A percentile compares a stretch with the other conserved stretches of the same genome.
Conservation (phyloP, 306 rosid species). For the Pterocarpus macrocarpus region DNA sequence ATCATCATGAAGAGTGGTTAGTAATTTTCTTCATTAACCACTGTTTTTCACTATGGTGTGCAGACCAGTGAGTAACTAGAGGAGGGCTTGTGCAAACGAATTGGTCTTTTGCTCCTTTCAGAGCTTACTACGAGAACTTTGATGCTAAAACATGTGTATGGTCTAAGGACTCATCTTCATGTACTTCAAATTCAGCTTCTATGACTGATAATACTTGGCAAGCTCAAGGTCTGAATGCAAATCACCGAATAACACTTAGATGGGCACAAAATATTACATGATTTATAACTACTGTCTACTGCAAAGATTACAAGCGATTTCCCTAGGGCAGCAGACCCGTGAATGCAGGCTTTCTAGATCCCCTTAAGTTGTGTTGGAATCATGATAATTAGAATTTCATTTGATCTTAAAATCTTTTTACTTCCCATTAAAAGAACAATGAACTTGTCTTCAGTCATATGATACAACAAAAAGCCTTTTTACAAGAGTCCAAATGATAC, state of each 20-base stretch:
- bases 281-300: conserved; percentile 33
- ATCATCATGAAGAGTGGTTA: no score
- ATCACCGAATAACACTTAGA: conserved; percentile 37
- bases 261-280: conserved; percentile 44
- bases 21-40: no score
- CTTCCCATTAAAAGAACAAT: no score
- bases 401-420: no score
- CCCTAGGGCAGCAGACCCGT: conserved; percentile 36
- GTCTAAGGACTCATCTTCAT: conserved; percentile 28
- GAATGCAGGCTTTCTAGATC: conserved; percentile 46
- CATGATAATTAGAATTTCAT: no score
- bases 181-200: conserved; percentile 7
- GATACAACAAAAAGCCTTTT: no score
- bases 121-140: conserved; percentile 49
- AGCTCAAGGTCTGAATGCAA: conserved; percentile 15
- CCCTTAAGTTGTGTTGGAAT: no score
- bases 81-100: conserved; percentile 54
- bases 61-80: conserved; percentile 53
- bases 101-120: conserved; percentile 55
- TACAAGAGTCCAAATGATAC: no score
- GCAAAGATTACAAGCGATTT: conserved; percentile 49
- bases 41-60: conserved; percentile 40
- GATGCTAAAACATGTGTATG: conserved; percentile 48
- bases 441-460: no score
- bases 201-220: conserved; percentile 1